Evolutionary conservation across 208 protist species (phyloP).

Genomic region (Trypanosoma cruzi): DNA sequence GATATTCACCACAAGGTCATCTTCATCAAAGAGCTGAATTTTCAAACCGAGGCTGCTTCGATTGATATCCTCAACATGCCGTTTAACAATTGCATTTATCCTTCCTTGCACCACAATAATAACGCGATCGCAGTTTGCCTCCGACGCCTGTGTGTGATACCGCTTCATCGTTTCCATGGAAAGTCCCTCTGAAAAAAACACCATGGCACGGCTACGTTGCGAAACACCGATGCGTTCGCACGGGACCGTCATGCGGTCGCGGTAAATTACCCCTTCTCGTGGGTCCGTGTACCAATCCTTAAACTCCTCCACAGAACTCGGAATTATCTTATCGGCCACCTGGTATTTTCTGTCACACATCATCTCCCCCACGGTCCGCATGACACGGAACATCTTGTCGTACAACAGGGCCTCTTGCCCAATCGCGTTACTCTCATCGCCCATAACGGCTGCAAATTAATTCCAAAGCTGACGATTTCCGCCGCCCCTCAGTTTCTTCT

Average conservation of each 20-base stretch:
- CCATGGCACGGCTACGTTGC: constrained; percentile 54
- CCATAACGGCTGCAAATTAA: constrained; percentile 1
- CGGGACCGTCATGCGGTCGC: constrained; percentile 84
- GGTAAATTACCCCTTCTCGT: constrained; percentile 45
- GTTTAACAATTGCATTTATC: constrained; percentile 71
- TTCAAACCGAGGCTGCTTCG: constrained; percentile 56
- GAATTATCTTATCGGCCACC: constrained; percentile 51
- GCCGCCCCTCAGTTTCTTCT: not conserved
- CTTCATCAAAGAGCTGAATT: constrained; percentile 96
- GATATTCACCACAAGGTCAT: constrained; percentile 97
- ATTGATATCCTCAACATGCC: constrained; percentile 73
- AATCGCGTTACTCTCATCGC: constrained; percentile 44
- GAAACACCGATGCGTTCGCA: constrained; percentile 57
- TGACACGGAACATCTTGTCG: constrained; percentile 79
- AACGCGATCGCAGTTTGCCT: constrained; percentile 58
- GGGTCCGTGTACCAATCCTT: constrained; percentile 52
- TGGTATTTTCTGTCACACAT: constrained; percentile 83
- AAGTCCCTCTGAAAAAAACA: constrained; percentile 75
- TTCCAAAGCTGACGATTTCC: not conserved
- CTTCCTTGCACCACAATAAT: constrained; percentile 65
- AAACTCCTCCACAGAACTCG: constrained; percentile 66
- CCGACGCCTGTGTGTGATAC: constrained; percentile 43
- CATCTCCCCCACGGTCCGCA: constrained; percentile 86
- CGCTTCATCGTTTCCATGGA: constrained; percentile 67
- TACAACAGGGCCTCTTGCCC: constrained; percentile 71